Evolutionary conservation across 371 early-diverging fungal species (phyloP).

Genomic region (Mortierella sp.): DNA sequence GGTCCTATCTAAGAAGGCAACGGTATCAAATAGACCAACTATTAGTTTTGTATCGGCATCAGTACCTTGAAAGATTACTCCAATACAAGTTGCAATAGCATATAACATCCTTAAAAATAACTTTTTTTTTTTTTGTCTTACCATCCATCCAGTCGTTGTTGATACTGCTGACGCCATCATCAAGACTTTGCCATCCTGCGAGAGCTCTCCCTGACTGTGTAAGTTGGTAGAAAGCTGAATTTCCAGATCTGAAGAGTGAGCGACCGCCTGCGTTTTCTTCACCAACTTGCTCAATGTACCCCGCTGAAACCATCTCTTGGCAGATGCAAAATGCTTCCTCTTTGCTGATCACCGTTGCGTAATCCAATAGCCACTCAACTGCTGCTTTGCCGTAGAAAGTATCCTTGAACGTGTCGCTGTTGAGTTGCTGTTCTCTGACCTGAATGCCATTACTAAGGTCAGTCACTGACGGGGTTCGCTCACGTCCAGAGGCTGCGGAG

Average conservation of each 20-base stretch:
- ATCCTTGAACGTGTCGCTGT: slow-evolving; percentile 33
- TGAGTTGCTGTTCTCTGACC: slow-evolving; percentile 49
- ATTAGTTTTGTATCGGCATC: slow-evolving; percentile 17
- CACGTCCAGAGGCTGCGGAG: slow-evolving; percentile 15
- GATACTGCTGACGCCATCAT: slow-evolving; percentile 18
- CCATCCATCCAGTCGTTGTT: slow-evolving; percentile 50
- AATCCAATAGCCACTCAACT: slow-evolving; percentile 74
- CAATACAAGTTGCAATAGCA: not conserved
- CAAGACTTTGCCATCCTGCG: slow-evolving; percentile 64
- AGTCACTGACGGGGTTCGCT: slow-evolving; percentile 16
- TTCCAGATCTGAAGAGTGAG: slow-evolving; percentile 59
- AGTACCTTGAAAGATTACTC: not conserved
- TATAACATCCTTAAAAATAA: not conserved
- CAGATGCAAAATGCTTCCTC: slow-evolving; percentile 72
- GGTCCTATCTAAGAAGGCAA: slow-evolving; percentile 27
- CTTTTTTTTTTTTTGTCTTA: slow-evolving; percentile 6
- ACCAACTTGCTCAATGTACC: slow-evolving; percentile 68
- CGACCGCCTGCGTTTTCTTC: slow-evolving; percentile 57
- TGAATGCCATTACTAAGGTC: slow-evolving; percentile 56
- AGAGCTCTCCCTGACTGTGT: slow-evolving; percentile 64
- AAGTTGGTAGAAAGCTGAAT: slow-evolving; percentile 68
- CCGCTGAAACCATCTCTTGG: slow-evolving; percentile 65
- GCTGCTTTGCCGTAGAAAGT: slow-evolving; percentile 58
- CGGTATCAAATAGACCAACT: slow-evolving; percentile 9
- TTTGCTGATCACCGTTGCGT: slow-evolving; percentile 69